phyloP scores from a whole-genome alignment of 768 basidiomycete species.

The Flagelloscypha sp. region DNA sequence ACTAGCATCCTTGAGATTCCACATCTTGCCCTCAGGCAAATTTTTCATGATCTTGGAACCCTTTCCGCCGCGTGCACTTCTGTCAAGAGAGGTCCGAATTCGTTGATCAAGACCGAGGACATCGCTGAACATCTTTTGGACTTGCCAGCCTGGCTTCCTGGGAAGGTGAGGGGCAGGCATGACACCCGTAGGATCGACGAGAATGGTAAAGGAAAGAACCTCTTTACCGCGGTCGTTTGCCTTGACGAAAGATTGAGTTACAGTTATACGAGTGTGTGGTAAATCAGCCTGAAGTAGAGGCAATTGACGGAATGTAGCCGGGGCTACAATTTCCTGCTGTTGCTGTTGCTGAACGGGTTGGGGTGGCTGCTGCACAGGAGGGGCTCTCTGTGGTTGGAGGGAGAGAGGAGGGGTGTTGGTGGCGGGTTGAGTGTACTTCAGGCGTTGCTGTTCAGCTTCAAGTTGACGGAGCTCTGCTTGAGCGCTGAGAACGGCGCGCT shows the following conservation, averaged over 20 bases:
- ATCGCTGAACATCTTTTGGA: constrained; percentile 93
- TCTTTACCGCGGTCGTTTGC: constrained; percentile 90
- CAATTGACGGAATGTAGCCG: constrained; percentile 59
- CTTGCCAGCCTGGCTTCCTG: constrained; percentile 72
- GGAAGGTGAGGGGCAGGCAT: too few relatives aligned
- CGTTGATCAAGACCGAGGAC: constrained; percentile 81
- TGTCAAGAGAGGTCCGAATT: constrained; percentile 55
- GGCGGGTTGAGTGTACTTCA: constrained; percentile 9
- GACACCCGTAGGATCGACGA: constrained; percentile 60
- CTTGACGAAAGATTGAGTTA: constrained; percentile 76
- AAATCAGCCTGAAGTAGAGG: constrained; percentile 68
- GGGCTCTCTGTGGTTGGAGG: constrained; percentile 16
- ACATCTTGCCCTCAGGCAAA: constrained; percentile 87
- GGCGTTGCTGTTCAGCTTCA: constrained; percentile 9
- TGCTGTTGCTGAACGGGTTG: constrained; percentile 18
- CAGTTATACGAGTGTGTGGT: constrained; percentile 56
- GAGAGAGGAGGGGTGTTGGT: constrained; percentile 14
- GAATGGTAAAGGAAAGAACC: constrained; percentile 80
- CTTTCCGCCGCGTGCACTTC: constrained; percentile 42
- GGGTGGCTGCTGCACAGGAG: constrained; percentile 12
- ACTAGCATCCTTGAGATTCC: constrained; percentile 97
- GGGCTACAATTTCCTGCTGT: constrained; percentile 12
- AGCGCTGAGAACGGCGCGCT: too few relatives aligned
- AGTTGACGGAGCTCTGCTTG: too few relatives aligned
- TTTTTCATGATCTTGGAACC: constrained; percentile 70